Evolutionary conservation across 345 rosid genomes (phyloP), one percentile per base, ranked within the genome.

Genomic region (Ceriops decandra): DNA sequence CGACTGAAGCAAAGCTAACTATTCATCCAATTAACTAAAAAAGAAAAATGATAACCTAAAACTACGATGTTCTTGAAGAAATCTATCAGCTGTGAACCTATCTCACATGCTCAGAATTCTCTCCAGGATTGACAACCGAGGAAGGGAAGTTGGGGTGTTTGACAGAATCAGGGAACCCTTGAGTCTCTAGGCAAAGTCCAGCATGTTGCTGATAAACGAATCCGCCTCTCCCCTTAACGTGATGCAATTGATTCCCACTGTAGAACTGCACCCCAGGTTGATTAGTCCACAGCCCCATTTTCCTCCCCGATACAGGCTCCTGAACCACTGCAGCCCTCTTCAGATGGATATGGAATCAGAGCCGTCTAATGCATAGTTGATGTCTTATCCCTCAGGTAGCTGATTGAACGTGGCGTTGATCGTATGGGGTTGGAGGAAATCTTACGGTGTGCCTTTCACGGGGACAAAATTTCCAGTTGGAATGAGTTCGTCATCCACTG

Each of bases 141-240:
- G 89, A 79, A n/a, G 96, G 99, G 59, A 95, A 95, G 62, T 83
- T 79, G 2, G 74, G 83, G 20, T 88, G 87, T 66, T 95, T 88
- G 20, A 95, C 98, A 0, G 96, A 75, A 74, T 90, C 92, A 0
- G 96, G 99, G 32, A 90, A 91, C 2, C 90, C 98, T 70, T 84
- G 98, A 52, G 96, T 90, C 88, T 90, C 90, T 77, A 88, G 74
- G 67, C 86, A 80, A 36, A 90, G n/a, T 3, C 87, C 98, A 0
- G 78, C 95, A 62, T 84, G 71, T 32, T 79, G 80, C 4, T 33
- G 5, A 65, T 88, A 95, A 19, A 86, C 82, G 24, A 57, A 57
- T 19, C 84, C 76, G 16, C 30, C 85, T 82, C 87, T 90, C 16
- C 98, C 95, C 28, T 63, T 65, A 6, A 76, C 86, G 26, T 74